phyloP scores from a whole-genome alignment of 352 stramenopile species.

The Pythium brachiatum region DNA sequence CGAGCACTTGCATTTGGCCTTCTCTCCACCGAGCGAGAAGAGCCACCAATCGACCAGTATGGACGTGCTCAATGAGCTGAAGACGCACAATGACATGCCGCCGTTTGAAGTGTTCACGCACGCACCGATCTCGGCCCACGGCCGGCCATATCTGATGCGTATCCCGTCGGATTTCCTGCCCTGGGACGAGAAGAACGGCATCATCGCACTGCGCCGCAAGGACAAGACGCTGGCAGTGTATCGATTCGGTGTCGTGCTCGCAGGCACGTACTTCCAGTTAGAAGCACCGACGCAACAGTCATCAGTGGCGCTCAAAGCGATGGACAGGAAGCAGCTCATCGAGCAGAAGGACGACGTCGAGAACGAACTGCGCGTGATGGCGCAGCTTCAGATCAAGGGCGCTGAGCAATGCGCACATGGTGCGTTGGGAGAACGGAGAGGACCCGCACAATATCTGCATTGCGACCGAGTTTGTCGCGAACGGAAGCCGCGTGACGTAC shows the following conservation, averaged over 20 bases:
- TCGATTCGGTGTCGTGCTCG: slow-evolving; percentile 79
- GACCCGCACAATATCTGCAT: slow-evolving; percentile 79
- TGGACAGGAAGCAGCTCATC: slow-evolving; percentile 70
- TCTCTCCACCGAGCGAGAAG: not conserved
- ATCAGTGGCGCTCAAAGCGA: slow-evolving; percentile 76
- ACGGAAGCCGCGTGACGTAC: slow-evolving; percentile 71
- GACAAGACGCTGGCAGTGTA: slow-evolving; percentile 68
- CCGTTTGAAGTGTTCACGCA: slow-evolving; percentile 63
- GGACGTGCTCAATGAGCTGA: slow-evolving; percentile 73
- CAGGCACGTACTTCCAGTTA: slow-evolving; percentile 68
- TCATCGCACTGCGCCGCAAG: slow-evolving; percentile 72
- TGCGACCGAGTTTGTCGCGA: slow-evolving; percentile 78
- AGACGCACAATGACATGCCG: slow-evolving; percentile 43
- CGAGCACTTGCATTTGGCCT: slow-evolving; percentile 32
- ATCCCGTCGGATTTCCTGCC: slow-evolving; percentile 65
- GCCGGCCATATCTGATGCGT: slow-evolving; percentile 53
- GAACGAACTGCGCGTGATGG: slow-evolving; percentile 79
- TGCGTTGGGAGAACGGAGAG: slow-evolving; percentile 75
- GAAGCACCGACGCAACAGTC: slow-evolving; percentile 47
- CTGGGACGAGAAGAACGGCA: slow-evolving; percentile 59
- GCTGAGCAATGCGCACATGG: slow-evolving; percentile 64
- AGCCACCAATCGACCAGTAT: slow-evolving; percentile 30
- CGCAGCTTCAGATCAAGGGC: slow-evolving; percentile 69
- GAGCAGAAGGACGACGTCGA: slow-evolving; percentile 80
- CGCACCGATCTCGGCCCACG: slow-evolving; percentile 41